Evolutionary conservation across 148 eudicot species (phyloP), one percentile per base, ranked within the genome.

Genomic region (Chenopodium suecicum): DNA sequence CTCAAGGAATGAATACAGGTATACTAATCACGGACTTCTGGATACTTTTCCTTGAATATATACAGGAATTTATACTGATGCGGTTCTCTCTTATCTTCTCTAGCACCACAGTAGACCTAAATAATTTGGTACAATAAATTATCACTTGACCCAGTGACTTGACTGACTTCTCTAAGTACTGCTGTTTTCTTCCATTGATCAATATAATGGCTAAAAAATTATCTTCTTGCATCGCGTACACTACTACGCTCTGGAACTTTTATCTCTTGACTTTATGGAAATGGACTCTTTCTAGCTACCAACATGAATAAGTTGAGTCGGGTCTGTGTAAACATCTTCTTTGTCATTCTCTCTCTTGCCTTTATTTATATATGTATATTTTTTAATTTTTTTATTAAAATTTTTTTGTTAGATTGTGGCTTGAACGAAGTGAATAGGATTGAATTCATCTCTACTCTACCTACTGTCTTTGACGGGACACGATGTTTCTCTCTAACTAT

Each of bases 1-100:
- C 71, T 86, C 82, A 47, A 87, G 72, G 81, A 87, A 84, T 80
- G 98, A 95, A 85, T 85, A 82, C 89, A 95, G 98, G 98, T 95
- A 80, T 54, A 68, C 29, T 68, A 20, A 73, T 54, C 25, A 41
- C 7, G 44, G 44, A 52, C 62, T 56, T 14, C 62, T 17, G 20
- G 17, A 56, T 56, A 56, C 22, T 56, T 14, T 56, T 56, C 22
- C 62, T 5, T 56, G 62, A 17, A 56, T 17, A 12, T 56, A 0
- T 12, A 56, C 17, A 56, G 7, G 4, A 56, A 17, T 56, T 3
- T 4, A 17, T 14, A 14, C 17, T 14, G 62, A 56, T 56, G 62
- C 4, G 62, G 3, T 10, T 50, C 54, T 50, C 62, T 25, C 27
- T 34, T 62, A 7, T 62, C 9, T 62, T 62, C 23, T 20, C 66